Evolutionary conservation across 345 rosid genomes (phyloP).

Genomic region (Linum lewisii): DNA sequence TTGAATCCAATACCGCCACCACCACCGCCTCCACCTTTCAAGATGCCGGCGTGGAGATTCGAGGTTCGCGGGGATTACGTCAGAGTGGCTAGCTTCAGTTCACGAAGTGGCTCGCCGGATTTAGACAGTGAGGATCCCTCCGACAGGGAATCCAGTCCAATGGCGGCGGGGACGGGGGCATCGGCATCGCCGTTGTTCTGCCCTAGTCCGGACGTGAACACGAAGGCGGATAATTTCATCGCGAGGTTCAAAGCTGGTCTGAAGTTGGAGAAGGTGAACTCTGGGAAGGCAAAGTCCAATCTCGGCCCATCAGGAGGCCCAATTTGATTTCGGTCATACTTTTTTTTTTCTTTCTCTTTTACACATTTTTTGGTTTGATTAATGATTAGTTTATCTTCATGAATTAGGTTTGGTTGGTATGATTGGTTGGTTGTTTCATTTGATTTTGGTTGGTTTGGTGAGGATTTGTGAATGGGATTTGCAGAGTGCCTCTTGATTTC

Average conservation of each 20-base stretch:
- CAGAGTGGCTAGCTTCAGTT: conserved; percentile 50
- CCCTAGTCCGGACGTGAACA: conserved; percentile 84
- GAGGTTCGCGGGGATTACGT: conserved; percentile 56
- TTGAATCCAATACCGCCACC: conserved; percentile 52
- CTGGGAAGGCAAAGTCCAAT: conserved; percentile 48
- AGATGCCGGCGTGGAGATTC: conserved; percentile 51
- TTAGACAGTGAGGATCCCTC: conserved; percentile 29
- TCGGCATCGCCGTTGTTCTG: conserved; percentile 28
- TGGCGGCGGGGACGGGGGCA: conserved; percentile 10
- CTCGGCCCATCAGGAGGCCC: conserved; percentile 33
- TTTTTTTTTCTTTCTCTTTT: background rate
- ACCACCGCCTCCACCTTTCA: conserved; percentile 83
- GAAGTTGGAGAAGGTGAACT: conserved; percentile 61
- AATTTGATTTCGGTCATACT: background rate
- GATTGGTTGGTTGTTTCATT: background rate
- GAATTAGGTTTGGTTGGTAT: background rate
- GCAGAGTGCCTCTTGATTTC: background rate
- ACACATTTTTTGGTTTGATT: background rate
- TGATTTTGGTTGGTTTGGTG: background rate
- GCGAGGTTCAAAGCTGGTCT: conserved; percentile 73
- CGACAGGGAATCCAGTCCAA: conserved; percentile 22
- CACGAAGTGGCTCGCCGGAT: conserved; percentile 48
- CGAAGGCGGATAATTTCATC: conserved; percentile 77
- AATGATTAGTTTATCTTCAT: background rate
- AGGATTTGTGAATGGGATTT: conserved; percentile 11